Percentiles rank a stretch among this genome's conserved stretches.
Conservation (phyloP, 805 yeast species). For the Suhomyces emberorum region DNA sequence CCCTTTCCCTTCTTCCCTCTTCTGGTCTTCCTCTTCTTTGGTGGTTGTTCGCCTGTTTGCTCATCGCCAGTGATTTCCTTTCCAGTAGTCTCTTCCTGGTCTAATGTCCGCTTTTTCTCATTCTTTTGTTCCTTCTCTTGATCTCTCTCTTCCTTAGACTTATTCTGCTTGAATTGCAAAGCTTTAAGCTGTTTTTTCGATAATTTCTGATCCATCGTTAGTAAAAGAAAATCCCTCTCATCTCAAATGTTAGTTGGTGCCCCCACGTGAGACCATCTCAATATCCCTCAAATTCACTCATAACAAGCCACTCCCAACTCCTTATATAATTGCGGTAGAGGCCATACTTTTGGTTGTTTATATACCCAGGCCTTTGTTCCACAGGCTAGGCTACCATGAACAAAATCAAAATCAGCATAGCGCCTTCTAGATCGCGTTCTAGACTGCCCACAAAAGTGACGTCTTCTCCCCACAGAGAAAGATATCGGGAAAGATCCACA, state of each 20-base stretch:
- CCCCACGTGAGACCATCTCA: too few relatives aligned
- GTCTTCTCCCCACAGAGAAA: neutral
- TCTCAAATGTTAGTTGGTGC: too few relatives aligned
- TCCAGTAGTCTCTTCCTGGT: conserved; percentile 13
- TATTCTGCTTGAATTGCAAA: conserved; percentile 49
- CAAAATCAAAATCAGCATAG: conserved; percentile 3
- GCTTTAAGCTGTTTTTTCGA: conserved; percentile 69
- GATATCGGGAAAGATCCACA: conserved; percentile 16
- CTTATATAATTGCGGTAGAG: neutral
- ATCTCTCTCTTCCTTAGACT: conserved; percentile 39
- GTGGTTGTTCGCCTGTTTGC: conserved; percentile 28
- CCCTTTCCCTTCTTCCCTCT: conserved; percentile 74
- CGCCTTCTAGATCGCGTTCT: conserved; percentile 12
- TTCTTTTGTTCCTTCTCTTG: conserved; percentile 29
- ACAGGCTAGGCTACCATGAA: too few relatives aligned
- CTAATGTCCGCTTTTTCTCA: conserved; percentile 8
- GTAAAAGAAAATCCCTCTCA: neutral
- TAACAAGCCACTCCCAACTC: too few relatives aligned
- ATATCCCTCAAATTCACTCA: too few relatives aligned
- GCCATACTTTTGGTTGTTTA: neutral
- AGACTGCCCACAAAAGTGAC: conserved; percentile 16
- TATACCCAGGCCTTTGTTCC: too few relatives aligned
- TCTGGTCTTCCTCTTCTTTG: conserved; percentile 71
- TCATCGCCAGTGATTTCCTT: too few relatives aligned
- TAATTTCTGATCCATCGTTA: conserved; percentile 33